Evolutionary conservation across 148 eudicot species (phyloP).

Genomic region (Chenopodium formosanum): DNA sequence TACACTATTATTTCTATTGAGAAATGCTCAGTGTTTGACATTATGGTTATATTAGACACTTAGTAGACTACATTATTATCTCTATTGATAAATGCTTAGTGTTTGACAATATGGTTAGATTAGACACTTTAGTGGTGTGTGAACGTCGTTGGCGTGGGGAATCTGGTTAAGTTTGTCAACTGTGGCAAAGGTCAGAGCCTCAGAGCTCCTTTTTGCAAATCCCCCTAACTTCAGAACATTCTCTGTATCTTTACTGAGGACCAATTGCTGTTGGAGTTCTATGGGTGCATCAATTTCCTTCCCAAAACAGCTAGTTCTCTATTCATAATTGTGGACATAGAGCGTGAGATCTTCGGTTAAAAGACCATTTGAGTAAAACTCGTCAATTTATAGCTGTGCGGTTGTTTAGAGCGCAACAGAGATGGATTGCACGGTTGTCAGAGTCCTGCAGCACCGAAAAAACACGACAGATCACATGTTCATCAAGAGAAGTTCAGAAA

Average conservation of each 20-base stretch:
- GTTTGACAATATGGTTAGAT: slow-evolving; percentile 16
- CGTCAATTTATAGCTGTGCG: background rate
- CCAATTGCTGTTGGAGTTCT: background rate
- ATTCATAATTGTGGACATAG: background rate
- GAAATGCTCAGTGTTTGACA: slow-evolving; percentile 14
- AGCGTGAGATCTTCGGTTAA: background rate
- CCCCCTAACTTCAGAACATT: slow-evolving; percentile 26
- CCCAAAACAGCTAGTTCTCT: background rate
- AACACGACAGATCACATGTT: background rate
- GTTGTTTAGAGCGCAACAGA: background rate
- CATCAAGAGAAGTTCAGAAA: background rate
- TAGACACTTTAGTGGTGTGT: slow-evolving; percentile 6
- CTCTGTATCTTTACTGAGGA: background rate
- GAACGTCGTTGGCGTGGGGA: slow-evolving; percentile 11
- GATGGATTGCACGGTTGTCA: background rate
- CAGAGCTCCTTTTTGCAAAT: slow-evolving; percentile 10
- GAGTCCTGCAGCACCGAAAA: background rate
- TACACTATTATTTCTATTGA: background rate
- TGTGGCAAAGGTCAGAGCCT: background rate
- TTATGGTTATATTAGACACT: slow-evolving; percentile 1
- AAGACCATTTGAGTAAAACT: background rate
- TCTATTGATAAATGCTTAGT: background rate
- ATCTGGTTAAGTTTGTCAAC: slow-evolving; percentile 24
- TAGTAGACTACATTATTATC: background rate
- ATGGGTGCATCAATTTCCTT: background rate